phyloP scores from a whole-genome alignment of 129 eudicot genomes.

The Kitagawia praeruptora region DNA sequence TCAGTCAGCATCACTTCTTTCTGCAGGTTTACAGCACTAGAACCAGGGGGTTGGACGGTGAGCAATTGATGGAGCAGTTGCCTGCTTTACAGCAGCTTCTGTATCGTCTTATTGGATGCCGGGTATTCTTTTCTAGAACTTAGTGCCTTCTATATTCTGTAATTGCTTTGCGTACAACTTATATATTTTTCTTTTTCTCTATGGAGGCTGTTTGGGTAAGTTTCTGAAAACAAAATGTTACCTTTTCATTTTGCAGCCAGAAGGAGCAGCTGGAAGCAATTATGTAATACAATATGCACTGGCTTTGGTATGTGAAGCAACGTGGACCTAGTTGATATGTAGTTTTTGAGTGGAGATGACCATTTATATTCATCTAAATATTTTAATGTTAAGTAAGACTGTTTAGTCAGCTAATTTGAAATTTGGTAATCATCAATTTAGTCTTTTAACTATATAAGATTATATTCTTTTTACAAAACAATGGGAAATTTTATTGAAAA shows the following conservation, averaged over 20 bases:
- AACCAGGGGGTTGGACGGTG: slow-evolving; percentile 79
- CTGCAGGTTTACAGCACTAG: slow-evolving; percentile 81
- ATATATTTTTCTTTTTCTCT: neutral
- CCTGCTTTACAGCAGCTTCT: slow-evolving; percentile 91
- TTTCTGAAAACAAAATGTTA: neutral
- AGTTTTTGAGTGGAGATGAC: neutral
- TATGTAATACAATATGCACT: slow-evolving; percentile 86
- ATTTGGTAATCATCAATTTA: neutral
- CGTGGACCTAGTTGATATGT: neutral
- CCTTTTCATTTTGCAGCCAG: slow-evolving; percentile 45
- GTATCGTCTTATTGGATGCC: slow-evolving; percentile 93
- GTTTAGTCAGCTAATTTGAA: neutral
- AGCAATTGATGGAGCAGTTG: slow-evolving; percentile 78
- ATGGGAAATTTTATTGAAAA: neutral
- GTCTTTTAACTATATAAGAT: neutral
- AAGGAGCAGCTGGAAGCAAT: slow-evolving; percentile 86
- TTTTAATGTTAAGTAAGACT: neutral
- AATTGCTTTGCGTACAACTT: neutral
- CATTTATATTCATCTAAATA: neutral
- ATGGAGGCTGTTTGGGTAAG: neutral
- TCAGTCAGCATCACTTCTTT: neutral
- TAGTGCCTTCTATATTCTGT: neutral
- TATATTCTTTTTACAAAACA: neutral
- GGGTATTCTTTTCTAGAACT: slow-evolving; percentile 32
- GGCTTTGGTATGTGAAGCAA: slow-evolving; percentile 57